Conservation (phyloP, 208 protist genomes). For the Leishmania lainsoni region DNA sequence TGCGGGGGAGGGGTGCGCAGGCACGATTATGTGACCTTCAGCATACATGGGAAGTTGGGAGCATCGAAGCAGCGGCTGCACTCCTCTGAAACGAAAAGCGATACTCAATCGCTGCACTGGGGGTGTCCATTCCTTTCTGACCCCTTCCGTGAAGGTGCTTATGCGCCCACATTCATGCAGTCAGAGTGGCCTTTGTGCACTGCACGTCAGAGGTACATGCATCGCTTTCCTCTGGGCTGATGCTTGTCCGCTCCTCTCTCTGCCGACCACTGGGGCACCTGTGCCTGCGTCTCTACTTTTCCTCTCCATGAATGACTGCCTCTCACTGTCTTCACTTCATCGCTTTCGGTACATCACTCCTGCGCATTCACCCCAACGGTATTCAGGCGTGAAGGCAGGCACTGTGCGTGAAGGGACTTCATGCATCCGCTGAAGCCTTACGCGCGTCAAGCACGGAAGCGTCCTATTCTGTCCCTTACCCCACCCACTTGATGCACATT, state of each 20-base stretch:
- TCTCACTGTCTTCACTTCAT: background rate
- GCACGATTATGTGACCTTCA: background rate
- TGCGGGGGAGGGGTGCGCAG: background rate
- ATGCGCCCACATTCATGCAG: background rate
- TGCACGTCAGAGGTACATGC: background rate
- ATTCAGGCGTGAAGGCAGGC: background rate
- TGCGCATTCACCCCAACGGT: background rate
- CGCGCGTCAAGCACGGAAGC: background rate
- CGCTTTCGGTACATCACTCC: too few species aligned
- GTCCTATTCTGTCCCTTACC: too few species aligned
- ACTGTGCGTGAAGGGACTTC: background rate
- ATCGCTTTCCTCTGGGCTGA: background rate
- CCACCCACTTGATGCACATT: background rate
- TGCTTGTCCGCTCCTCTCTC: background rate
- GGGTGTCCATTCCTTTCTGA: background rate
- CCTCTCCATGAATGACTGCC: background rate
- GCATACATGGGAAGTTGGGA: background rate
- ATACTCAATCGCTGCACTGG: too few species aligned
- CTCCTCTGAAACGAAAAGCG: background rate
- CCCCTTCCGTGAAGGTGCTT: background rate
- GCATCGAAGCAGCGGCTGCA: background rate
- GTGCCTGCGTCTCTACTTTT: background rate
- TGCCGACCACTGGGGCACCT: too few species aligned
- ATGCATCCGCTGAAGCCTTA: background rate
- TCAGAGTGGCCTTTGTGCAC: background rate